Percentiles rank a stretch among this genome's conserved stretches.
These are phyloP conservation scores for Chondrostereum purpureum DNA, from an alignment of 1,284 basidiomycete genomes.

Conservation along the genomic window DNA sequence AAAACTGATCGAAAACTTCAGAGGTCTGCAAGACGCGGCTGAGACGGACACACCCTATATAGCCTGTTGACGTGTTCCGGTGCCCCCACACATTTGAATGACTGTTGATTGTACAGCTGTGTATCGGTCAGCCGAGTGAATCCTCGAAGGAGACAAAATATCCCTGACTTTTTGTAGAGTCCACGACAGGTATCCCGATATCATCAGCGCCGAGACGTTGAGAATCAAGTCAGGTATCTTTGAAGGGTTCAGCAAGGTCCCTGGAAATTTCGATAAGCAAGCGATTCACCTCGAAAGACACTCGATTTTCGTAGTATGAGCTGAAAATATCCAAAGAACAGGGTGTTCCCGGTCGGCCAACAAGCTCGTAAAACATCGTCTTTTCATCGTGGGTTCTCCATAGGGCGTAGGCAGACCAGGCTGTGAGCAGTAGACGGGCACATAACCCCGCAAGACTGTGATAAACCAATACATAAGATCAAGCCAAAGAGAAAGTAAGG, in stretches of 20 bases:
- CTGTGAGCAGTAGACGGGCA: conserved; percentile 38
- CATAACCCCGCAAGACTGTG: conserved; percentile 40
- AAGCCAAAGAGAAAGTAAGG: background rate
- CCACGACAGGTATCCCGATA: conserved; percentile 39
- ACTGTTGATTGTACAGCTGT: conserved; percentile 39
- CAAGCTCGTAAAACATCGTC: conserved; percentile 29
- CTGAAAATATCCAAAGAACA: conserved; percentile 43
- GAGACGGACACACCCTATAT: conserved; percentile 33
- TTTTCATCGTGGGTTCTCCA: conserved; percentile 36
- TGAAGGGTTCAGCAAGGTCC: background rate
- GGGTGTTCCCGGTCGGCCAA: conserved; percentile 34
- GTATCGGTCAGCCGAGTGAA: conserved; percentile 8
- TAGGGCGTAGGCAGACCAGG: conserved; percentile 45
- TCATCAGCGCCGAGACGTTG: conserved; percentile 35
- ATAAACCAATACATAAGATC: too few relatives aligned
- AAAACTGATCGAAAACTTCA: conserved; percentile 28
- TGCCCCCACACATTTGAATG: conserved; percentile 49
- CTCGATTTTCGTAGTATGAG: conserved; percentile 33
- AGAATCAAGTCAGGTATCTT: conserved; percentile 46
- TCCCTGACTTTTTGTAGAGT: conserved; percentile 35
- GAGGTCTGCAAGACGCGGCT: background rate
- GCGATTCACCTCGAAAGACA: conserved; percentile 37
- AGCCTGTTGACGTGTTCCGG: conserved; percentile 41
- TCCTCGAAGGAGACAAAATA: background rate
- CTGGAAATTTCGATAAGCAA: background rate